phyloP scores from a whole-genome alignment of 108 stramenopile species.

The Epipyxis sp. region DNA sequence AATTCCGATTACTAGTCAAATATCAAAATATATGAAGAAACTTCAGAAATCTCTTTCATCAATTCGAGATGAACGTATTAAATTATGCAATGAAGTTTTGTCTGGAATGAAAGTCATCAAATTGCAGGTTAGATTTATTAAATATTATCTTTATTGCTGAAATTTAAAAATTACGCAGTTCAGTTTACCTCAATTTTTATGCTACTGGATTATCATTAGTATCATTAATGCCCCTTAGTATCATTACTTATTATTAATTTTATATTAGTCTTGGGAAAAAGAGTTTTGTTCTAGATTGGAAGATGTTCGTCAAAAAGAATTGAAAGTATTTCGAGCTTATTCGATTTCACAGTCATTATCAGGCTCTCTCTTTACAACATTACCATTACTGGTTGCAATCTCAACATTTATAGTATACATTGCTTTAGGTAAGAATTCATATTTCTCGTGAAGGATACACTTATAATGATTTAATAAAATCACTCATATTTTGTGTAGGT shows the following conservation, averaged over 20 bases:
- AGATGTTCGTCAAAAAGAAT: conserved; percentile 66
- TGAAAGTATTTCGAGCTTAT: conserved; percentile 62
- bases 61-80: conserved; percentile 73
- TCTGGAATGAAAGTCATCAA: conserved; percentile 83
- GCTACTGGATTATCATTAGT: background rate
- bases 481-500: too few species aligned
- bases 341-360: conserved; percentile 29
- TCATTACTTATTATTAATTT: background rate
- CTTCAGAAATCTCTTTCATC: conserved; percentile 74
- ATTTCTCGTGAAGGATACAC: too few species aligned
- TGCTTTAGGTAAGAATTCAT: conserved; percentile 57
- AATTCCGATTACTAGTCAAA: conserved; percentile 66
- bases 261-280: background rate
- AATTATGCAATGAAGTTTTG: conserved; percentile 79
- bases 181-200: background rate
- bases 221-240: background rate
- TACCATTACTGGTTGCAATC: conserved; percentile 63
- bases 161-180: background rate
- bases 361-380: conserved; percentile 6
- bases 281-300: background rate
- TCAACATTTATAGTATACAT: conserved; percentile 80
- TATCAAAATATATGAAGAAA: conserved; percentile 63
- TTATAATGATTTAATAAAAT: too few species aligned
- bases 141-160: conserved; percentile 59
- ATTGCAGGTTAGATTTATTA: conserved; percentile 90